Evolutionary conservation across 768 basidiomycete genomes (phyloP), one percentile per base, ranked within the genome.

Genomic region (Amanita pallidorosea): DNA sequence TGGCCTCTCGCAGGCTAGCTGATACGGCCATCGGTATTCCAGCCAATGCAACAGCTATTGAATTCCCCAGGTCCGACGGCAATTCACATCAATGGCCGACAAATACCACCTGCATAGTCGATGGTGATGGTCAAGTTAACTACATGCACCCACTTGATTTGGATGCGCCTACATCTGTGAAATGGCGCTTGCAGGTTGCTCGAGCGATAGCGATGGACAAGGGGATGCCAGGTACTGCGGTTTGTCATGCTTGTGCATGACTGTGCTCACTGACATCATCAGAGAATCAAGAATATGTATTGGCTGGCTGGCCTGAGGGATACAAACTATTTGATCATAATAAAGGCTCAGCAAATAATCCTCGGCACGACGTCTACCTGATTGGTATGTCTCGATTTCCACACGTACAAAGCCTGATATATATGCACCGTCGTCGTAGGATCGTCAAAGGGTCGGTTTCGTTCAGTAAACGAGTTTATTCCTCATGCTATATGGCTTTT

Each of bases 401-500:
- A 31, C 37, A 11, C 13, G 5, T 17, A 20, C 15, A 25, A 27
- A 18, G 7, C 17, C 18, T 20, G 5, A 22, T 15, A 5, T 34
- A 8, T 33, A 33, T 31, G 49, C 34, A 27, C 45, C 17, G 46
- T 23, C 53, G 20, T 51, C 71, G 65, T 67, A 66, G 81, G 81
- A 2, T 65, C 71, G 36, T 67, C 66, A 27, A 75, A 68, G 49
- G 62, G 61, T 37, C 68, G 70, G 31, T 92, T 90, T 63, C 84
- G 90, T 38, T 90, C 88, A 11, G 70, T 81, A n/a, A 83, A 84
- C 44, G 90, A 93, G 61, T 89, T 92, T 61, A 76, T 85, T 43
- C 88, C 88, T 4, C 90, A 93, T 58, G 85, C 85, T 2, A 70
- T 81, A 52, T 92, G 88, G 88, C 75, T 92, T 8, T 70, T 82